Base-by-base conservation (phyloP, 106 monocot species). In the Hemerocallis citrina region DNA sequence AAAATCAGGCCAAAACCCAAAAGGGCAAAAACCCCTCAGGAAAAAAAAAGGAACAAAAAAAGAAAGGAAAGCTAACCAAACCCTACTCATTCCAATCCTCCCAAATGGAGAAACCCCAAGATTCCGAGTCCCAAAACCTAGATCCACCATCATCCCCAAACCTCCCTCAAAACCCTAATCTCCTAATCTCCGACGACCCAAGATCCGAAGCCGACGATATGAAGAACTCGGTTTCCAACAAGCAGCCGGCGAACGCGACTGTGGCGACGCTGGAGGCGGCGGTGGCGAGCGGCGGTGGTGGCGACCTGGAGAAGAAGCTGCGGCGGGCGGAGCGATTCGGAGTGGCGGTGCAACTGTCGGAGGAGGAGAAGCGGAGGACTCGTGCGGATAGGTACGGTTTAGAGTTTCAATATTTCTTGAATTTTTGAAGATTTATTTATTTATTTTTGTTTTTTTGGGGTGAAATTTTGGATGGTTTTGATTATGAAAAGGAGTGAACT, bases 331-430 rank as follows among this genome's bases (percentile, higher is more conserved):
- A 79, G 68, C 71, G 84, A 48, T 84, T 84, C 32, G 76, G 84
- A 1, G 64, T 76, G 36, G 60, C 75, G 13, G 79, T 84, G 8
- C 54, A 65, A 34, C 79, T 84, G 5, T 84, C 75, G 10, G 84
- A 84, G 59, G 75, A 84, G 84, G 84, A 84, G 69, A 84, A 84
- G 72, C 63, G 79, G 21, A 79, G 41, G 31, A 72, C 79, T 21
- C 71, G 84, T 32, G 79, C 84, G 23, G 79, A 84, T n/a, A 68
- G 84, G 84, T 84, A 51, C 52, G 52, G 11, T 24, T 28, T 52
- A 25, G 52, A 52, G 52, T 5, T 52, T 52, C 14, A 52, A n/a
- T 7, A 9, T 25, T 24, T 33, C 1, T 17, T 56, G 75, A 76
- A 63, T 62, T 75, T 39, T 81, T 81, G 17, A 68, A 75, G n/a